phyloP scores from a whole-genome alignment of 768 basidiomycete species.

The Pisolithus microcarpus region DNA sequence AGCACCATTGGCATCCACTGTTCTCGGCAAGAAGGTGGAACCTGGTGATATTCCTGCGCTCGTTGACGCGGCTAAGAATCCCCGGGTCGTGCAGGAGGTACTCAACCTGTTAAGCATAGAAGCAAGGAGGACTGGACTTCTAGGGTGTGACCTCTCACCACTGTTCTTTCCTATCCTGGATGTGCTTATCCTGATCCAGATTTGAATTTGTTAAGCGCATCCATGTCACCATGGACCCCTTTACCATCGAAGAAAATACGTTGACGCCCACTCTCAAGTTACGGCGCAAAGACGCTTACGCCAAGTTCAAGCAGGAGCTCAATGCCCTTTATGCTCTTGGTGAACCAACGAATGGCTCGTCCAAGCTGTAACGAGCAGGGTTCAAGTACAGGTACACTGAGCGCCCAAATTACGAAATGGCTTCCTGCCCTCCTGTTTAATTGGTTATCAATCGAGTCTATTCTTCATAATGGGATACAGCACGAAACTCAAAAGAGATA shows the following conservation, averaged over 20 bases:
- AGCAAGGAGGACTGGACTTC: slow-evolving; percentile 58
- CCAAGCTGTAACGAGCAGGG: slow-evolving; percentile 24
- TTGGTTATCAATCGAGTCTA: too few species aligned
- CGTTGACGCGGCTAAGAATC: slow-evolving; percentile 49
- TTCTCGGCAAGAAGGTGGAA: slow-evolving; percentile 45
- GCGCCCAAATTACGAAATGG: too few species aligned
- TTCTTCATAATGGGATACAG: too few species aligned
- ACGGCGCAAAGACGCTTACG: slow-evolving; percentile 71
- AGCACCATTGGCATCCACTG: slow-evolving; percentile 45
- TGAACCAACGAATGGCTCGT: slow-evolving; percentile 33
- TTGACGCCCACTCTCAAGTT: slow-evolving; percentile 91
- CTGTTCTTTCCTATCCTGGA: not conserved
- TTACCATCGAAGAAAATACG: slow-evolving; percentile 72
- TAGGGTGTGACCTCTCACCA: slow-evolving; percentile 51
- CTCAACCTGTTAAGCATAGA: slow-evolving; percentile 48
- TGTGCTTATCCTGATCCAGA: slow-evolving; percentile 33
- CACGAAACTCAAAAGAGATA: too few species aligned
- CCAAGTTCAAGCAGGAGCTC: slow-evolving; percentile 62
- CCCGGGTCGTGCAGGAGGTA: slow-evolving; percentile 50
- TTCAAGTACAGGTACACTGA: not conserved
- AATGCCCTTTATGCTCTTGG: slow-evolving; percentile 67
- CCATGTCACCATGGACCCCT: slow-evolving; percentile 64
- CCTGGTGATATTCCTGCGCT: slow-evolving; percentile 47
- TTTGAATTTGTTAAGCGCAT: slow-evolving; percentile 85
- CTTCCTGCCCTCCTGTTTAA: too few species aligned